These are phyloP conservation scores for Orbilia blumenaviensis DNA, from an alignment of 2,329 filamentous ascomycete species.

Conservation along the genomic window DNA sequence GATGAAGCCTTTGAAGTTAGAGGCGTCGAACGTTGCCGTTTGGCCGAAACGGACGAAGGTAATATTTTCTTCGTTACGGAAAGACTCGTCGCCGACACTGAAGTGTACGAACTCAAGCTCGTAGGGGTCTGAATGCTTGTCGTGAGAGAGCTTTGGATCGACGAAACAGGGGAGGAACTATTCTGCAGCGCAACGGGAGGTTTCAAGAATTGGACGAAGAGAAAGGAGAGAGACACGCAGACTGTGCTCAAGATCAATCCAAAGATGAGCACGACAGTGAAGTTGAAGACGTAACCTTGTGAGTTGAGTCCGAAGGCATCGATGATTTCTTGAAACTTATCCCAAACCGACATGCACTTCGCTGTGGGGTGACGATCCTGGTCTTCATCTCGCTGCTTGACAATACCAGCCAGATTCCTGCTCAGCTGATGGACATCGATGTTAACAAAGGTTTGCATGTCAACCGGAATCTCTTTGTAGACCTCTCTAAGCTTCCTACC, in stretches of 20 bases:
- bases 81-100: constrained; percentile 28
- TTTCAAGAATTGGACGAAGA: constrained; percentile 9
- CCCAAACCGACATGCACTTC: constrained; percentile 9
- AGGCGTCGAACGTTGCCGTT: not conserved
- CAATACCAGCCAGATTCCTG: constrained; percentile 65
- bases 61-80: constrained; percentile 28
- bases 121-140: constrained; percentile 6
- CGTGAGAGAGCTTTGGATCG: constrained; percentile 6
- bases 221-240: constrained; percentile 17
- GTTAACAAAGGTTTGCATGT: constrained; percentile 65
- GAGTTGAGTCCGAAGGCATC: constrained; percentile 13
- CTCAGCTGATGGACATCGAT: constrained; percentile 68
- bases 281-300: constrained; percentile 1
- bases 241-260: constrained; percentile 28
- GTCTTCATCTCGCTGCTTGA: constrained; percentile 38
- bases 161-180: not conserved
- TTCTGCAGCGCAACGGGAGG: not conserved
- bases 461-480: constrained; percentile 64
- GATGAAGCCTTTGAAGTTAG: constrained; percentile 14
- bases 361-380: not conserved
- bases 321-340: constrained; percentile 18
- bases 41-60: not conserved
- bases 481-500: constrained; percentile 56
- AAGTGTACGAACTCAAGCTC: constrained; percentile 16
- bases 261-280: not conserved